These are phyloP conservation scores for Blepharisma japonicum DNA, from an alignment of 73 alveolate species.

Conservation along the genomic window DNA sequence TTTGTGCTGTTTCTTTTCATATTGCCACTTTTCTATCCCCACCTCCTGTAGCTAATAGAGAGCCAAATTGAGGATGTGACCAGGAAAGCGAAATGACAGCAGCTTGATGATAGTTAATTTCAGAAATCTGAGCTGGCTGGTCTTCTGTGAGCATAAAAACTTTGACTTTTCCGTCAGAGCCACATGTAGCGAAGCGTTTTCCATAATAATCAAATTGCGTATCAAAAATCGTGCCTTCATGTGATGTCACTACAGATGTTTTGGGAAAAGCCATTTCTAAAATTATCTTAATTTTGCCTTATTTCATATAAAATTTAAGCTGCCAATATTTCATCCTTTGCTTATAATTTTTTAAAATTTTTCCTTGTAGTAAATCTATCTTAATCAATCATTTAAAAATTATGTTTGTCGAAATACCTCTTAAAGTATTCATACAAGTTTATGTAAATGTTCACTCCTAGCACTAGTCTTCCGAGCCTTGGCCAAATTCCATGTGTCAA, in stretches of 20 bases:
- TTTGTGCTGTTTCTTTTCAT: slow-evolving; percentile 31
- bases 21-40: slow-evolving; percentile 59
- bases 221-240: slow-evolving; percentile 53
- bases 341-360: no score
- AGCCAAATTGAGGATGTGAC: slow-evolving; percentile 71
- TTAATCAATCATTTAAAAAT: no score
- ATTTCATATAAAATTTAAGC: no score
- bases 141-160: slow-evolving; percentile 38
- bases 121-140: neutral
- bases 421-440: neutral
- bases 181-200: slow-evolving; percentile 55
- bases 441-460: slow-evolving; percentile 3
- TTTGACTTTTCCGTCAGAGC: slow-evolving; percentile 47
- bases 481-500: neutral
- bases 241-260: slow-evolving; percentile 18
- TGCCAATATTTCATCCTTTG: no score
- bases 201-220: slow-evolving; percentile 63
- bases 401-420: no score
- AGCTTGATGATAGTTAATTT: slow-evolving; percentile 43
- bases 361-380: no score
- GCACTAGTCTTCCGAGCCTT: neutral
- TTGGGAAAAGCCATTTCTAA: neutral
- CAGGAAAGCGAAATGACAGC: slow-evolving; percentile 55
- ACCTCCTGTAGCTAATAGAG: slow-evolving; percentile 66
- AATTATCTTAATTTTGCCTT: no score